A percentile compares a stretch with the other conserved stretches of the same genome.
Conservation (phyloP, 352 stramenopile genomes). For the Phytophthora sojae region DNA sequence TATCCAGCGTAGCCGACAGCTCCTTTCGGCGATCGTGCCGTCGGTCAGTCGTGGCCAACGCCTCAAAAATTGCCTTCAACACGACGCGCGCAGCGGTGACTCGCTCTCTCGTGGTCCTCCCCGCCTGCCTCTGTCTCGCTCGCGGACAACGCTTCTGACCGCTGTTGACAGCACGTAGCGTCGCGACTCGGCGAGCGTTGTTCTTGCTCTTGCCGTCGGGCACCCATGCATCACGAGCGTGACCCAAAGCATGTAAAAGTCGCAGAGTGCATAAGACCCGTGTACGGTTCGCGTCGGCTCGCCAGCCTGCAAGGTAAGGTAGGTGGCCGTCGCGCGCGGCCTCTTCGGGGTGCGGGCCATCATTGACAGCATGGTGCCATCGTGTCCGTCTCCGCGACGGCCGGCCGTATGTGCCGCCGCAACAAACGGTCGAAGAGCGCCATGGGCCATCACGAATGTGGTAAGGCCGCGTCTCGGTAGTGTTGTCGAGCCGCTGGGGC, state of each 20-base stretch:
- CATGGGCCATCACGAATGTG: conserved; percentile 23
- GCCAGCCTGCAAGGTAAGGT: conserved; percentile 21
- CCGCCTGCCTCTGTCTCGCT: conserved; percentile 29
- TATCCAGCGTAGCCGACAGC: conserved; percentile 30
- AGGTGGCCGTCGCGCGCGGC: not conserved
- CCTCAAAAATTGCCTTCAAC: conserved; percentile 33
- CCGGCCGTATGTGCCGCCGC: too few species aligned
- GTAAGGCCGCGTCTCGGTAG: conserved; percentile 5
- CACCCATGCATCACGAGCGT: conserved; percentile 25
- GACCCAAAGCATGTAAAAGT: conserved; percentile 11
- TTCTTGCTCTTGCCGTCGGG: conserved; percentile 24
- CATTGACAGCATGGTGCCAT: not conserved
- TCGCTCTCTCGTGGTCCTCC: conserved; percentile 21
- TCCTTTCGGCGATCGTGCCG: conserved; percentile 35
- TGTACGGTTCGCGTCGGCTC: conserved; percentile 20
- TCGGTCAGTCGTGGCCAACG: conserved; percentile 8
- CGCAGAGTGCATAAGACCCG: conserved; percentile 28
- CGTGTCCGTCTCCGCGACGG: not conserved
- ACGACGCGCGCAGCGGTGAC: conserved; percentile 13
- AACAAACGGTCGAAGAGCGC: too few species aligned
- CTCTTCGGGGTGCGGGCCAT: too few species aligned
- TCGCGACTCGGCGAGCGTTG: conserved; percentile 29
- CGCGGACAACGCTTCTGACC: conserved; percentile 35
- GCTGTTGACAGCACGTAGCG: conserved; percentile 44
- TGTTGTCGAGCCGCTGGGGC: conserved; percentile 1